Percentiles rank a stretch among this genome's conserved stretches.
phyloP scores from a whole-genome alignment of 2,329 filamentous ascomycete genomes.

The Cadophora malorum region DNA sequence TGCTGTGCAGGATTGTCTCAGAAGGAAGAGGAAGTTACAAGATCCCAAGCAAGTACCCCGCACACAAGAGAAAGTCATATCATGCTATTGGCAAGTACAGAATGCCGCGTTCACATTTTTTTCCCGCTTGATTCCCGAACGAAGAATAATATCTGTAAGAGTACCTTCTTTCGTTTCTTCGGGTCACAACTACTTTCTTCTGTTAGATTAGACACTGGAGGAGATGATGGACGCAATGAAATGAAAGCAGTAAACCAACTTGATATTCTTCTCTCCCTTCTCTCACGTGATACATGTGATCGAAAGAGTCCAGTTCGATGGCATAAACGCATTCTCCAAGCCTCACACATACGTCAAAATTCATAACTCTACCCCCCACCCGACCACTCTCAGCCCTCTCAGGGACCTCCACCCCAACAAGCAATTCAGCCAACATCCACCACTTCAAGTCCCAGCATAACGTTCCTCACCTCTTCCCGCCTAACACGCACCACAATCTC shows the following conservation, averaged over 20 bases:
- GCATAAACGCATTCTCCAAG: neutral
- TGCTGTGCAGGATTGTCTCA: neutral
- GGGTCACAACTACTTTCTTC: neutral
- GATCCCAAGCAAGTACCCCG: neutral
- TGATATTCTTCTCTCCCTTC: neutral
- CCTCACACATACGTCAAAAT: no score
- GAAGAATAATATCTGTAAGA: neutral
- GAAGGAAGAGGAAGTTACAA: neutral
- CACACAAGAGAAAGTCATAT: neutral
- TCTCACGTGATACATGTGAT: neutral
- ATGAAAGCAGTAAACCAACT: neutral
- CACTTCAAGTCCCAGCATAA: no score
- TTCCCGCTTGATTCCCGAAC: neutral
- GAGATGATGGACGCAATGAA: neutral
- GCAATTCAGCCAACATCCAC: no score
- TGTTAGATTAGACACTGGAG: neutral
- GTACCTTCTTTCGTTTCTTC: constrained; percentile 1
- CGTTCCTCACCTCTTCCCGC: no score
- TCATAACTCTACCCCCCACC: no score
- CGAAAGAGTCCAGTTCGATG: neutral
- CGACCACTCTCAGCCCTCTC: no score
- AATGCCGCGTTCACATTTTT: neutral
- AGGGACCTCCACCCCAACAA: no score
- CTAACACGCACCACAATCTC: no score
- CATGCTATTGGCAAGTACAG: neutral